Evolutionary conservation across 1,284 basidiomycete genomes (phyloP), one percentile per base, ranked within the genome.

Genomic region (Leccinum laetum): DNA sequence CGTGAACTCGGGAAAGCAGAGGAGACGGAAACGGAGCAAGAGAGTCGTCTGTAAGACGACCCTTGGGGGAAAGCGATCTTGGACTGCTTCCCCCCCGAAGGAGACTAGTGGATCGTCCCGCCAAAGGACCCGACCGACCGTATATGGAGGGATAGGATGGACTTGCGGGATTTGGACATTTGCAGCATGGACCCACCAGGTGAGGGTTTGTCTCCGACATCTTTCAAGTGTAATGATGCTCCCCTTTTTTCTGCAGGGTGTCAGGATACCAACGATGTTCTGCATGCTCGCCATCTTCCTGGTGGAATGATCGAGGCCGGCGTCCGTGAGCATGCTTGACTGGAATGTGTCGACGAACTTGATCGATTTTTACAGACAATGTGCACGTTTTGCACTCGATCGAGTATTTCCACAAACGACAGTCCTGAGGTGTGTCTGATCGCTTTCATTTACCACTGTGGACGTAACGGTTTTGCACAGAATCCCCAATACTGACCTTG

Each of bases 241-340:
- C 57, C 26, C 52, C 35, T 14, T 35, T 58, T n/a, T 37, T 11
- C 7, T 52, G 8, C 21, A 92, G 96, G 90, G 46, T 99, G 98
- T 79, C 95, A 98, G 75, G 35, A 35, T 35, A 35, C 35, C 35
- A 11, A 35, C 35, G 11, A 35, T 35, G 98, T 98, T 0, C 81
- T 99, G n/a, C 98, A 99, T 78, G 98, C 98, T 9, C 86, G 92
- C 62, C 83, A 79, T 58, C 81, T 99, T 32, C 89, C 95, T 0
- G 98, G 98, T 73, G 97, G 97, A 2, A 96, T 98, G 77, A 94
- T 99, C 67, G 94, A 99, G 77, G 96, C 96, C 35, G 98, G 98
- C 61, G 98, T 99, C 69, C 97, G 95, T 98, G 73, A 84, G 95
- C 93, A 16, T 21, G 58, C 16, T 58, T 46, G 56, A 26, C 59